phyloP scores from a whole-genome alignment of 768 basidiomycete genomes.

The Cystofilobasidium macerans region DNA sequence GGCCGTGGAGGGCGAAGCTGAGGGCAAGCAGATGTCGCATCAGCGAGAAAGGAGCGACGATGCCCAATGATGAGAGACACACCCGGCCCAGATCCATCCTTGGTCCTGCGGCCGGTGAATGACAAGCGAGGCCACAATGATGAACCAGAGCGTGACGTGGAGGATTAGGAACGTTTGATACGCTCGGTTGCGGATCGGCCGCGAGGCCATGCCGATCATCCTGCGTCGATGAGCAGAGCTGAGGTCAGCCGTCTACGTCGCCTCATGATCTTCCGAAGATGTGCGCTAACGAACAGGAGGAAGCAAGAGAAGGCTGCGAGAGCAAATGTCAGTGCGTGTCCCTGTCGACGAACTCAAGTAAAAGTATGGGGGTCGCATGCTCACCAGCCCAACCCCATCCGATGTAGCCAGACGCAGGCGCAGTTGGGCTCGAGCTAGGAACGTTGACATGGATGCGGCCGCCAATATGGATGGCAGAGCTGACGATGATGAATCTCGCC shows the following conservation, averaged over 20 bases:
- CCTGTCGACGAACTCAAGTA: background rate
- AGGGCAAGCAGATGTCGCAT: background rate
- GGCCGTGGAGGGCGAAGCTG: conserved; percentile 19
- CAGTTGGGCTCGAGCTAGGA: conserved; percentile 7
- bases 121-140: conserved; percentile 24
- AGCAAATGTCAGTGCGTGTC: too few relatives aligned
- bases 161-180: conserved; percentile 26
- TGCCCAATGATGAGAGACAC: background rate
- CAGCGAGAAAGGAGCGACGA: background rate
- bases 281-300: conserved; percentile 22
- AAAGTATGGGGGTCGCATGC: background rate
- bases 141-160: conserved; percentile 25
- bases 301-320: conserved; percentile 19
- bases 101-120: conserved; percentile 27
- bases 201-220: conserved; percentile 24
- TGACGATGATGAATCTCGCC: conserved; percentile 26
- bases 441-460: conserved; percentile 24
- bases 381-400: conserved; percentile 25
- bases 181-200: conserved; percentile 18
- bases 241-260: background rate
- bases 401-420: conserved; percentile 15
- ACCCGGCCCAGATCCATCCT: conserved; percentile 27
- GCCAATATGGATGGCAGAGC: conserved; percentile 25
- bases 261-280: too few relatives aligned
- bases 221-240: background rate